Percentiles rank a stretch among this genome's conserved stretches.
These are phyloP conservation scores for Chaetomium tenue DNA, from an alignment of 495 filamentous ascomycete genomes.

Conservation along the genomic window DNA sequence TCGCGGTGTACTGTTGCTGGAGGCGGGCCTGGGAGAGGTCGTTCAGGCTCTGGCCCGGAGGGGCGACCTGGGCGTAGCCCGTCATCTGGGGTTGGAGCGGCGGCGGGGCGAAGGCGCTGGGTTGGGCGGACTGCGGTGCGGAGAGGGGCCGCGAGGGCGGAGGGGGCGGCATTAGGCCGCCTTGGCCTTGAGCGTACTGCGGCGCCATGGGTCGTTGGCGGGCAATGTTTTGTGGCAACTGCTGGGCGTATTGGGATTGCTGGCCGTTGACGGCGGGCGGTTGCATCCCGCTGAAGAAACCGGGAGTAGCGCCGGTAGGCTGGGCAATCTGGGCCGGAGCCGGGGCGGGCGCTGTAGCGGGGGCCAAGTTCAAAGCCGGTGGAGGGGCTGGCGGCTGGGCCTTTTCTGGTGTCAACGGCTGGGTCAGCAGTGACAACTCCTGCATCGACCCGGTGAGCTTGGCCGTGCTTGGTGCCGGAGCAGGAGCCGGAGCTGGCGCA, in stretches of 20 bases:
- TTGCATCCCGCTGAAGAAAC: slow-evolving; percentile 48
- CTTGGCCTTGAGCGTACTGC: slow-evolving; percentile 56
- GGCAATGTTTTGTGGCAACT: slow-evolving; percentile 43
- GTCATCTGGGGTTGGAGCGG: slow-evolving; percentile 85
- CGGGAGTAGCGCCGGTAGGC: slow-evolving; percentile 52
- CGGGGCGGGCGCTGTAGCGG: slow-evolving; percentile 42
- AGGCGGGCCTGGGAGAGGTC: slow-evolving; percentile 68
- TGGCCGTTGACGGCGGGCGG: slow-evolving; percentile 41
- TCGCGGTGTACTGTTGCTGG: slow-evolving; percentile 51
- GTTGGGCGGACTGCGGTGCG: slow-evolving; percentile 80
- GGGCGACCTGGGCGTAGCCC: slow-evolving; percentile 63
- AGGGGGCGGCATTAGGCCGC: slow-evolving; percentile 69
- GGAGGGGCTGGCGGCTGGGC: slow-evolving; percentile 51
- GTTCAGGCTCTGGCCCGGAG: slow-evolving; percentile 71
- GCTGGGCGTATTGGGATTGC: slow-evolving; percentile 33
- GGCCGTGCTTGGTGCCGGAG: slow-evolving; percentile 30
- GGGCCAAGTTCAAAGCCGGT: slow-evolving; percentile 32
- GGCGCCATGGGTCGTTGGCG: slow-evolving; percentile 74
- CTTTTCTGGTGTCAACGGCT: slow-evolving; percentile 72
- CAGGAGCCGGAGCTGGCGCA: slow-evolving; percentile 36
- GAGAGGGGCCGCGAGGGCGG: slow-evolving; percentile 83
- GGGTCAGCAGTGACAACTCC: slow-evolving; percentile 72
- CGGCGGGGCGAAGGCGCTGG: slow-evolving; percentile 68
- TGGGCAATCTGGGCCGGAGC: slow-evolving; percentile 48
- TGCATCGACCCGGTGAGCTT: slow-evolving; percentile 67